A percentile compares a stretch with the other conserved stretches of the same genome.
phyloP scores from a whole-genome alignment of 345 rosid species.

The Melaleuca quinquenervia region DNA sequence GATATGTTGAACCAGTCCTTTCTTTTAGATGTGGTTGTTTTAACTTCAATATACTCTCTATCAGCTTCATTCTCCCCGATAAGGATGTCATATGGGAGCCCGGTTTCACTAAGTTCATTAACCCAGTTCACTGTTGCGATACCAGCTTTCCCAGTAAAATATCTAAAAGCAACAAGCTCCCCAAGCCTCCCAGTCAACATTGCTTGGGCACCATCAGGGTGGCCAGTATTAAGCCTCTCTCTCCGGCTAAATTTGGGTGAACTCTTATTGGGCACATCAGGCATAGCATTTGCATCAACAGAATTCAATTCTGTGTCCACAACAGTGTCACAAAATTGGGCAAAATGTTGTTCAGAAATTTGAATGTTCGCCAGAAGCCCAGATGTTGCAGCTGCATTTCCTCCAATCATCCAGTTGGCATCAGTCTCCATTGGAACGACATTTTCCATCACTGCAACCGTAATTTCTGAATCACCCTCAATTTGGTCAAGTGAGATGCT shows the following conservation, averaged over 20 bases:
- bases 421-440: slow-evolving; percentile 15
- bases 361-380: neutral
- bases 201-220: slow-evolving; percentile 37
- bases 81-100: slow-evolving; percentile 75
- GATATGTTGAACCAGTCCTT: slow-evolving; percentile 84
- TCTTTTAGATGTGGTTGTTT: slow-evolving; percentile 56
- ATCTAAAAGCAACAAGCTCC: slow-evolving; percentile 64
- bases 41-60: slow-evolving; percentile 67
- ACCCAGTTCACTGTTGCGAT: slow-evolving; percentile 55
- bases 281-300: slow-evolving; percentile 10
- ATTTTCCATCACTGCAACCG: neutral
- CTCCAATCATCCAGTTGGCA: slow-evolving; percentile 26
- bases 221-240: slow-evolving; percentile 46
- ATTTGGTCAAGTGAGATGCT: slow-evolving; percentile 8
- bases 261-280: slow-evolving; percentile 6
- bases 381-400: slow-evolving; percentile 2
- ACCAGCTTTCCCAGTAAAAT: slow-evolving; percentile 29
- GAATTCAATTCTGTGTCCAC: neutral
- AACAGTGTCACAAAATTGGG: neutral
- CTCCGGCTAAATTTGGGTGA: slow-evolving; percentile 23
- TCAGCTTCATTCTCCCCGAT: slow-evolving; percentile 18
- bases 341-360: neutral
- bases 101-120: slow-evolving; percentile 64
- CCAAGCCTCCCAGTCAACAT: slow-evolving; percentile 62
- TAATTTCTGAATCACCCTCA: slow-evolving; percentile 6